These are phyloP conservation scores for Lasiodiplodia citricola DNA, from an alignment of 2,329 filamentous ascomycete species.

Conservation along the genomic window DNA sequence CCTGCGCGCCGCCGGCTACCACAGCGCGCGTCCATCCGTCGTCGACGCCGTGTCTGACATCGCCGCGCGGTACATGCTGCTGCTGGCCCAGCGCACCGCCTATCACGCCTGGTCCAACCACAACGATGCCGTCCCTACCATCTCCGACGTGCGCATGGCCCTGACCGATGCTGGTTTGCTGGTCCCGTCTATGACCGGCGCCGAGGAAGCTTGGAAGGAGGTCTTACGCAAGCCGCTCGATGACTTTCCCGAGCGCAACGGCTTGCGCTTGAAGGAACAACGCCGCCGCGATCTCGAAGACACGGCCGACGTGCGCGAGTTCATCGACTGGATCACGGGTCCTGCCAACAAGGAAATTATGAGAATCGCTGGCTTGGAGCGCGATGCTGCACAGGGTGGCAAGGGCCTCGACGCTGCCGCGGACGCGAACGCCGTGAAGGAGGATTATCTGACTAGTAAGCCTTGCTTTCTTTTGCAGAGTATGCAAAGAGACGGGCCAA, in stretches of 20 bases:
- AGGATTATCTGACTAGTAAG: conserved; percentile 55
- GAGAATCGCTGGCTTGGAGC: conserved; percentile 75
- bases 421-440: conserved; percentile 41
- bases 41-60: conserved; percentile 89
- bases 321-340: conserved; percentile 79
- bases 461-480: conserved; percentile 28
- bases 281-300: conserved; percentile 69
- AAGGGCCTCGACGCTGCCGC: conserved; percentile 55
- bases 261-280: conserved; percentile 49
- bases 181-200: conserved; percentile 67
- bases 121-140: conserved; percentile 64
- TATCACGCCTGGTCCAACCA: conserved; percentile 73
- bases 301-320: conserved; percentile 75
- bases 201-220: conserved; percentile 71
- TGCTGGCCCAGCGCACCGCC: conserved; percentile 75
- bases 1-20: conserved; percentile 88
- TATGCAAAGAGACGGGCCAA: background rate
- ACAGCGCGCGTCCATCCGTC: conserved; percentile 78
- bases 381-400: conserved; percentile 30
- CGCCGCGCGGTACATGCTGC: conserved; percentile 76
- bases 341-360: conserved; percentile 78
- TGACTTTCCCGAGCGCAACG: conserved; percentile 48
- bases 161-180: conserved; percentile 81
- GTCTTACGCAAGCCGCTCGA: conserved; percentile 51
- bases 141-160: conserved; percentile 84